These are phyloP conservation scores for Eutrema salsugineum DNA, from an alignment of 441 rosid species.

Conservation along the genomic window DNA sequence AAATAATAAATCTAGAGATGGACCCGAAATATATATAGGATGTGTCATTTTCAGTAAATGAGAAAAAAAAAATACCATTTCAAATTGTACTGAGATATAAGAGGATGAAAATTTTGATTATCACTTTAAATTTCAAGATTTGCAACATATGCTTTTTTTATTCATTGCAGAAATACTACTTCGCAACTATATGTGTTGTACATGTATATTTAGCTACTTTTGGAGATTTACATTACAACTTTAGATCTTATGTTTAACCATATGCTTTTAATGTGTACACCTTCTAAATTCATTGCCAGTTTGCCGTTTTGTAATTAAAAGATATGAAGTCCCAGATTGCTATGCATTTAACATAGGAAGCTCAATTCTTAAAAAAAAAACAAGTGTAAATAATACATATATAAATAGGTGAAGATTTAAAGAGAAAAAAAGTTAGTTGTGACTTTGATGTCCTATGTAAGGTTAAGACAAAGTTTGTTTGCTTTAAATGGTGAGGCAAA, in stretches of 20 bases:
- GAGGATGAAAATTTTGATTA: not conserved
- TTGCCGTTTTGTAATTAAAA: not conserved
- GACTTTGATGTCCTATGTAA: constrained; percentile 29
- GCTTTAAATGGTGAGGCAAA: constrained; percentile 28
- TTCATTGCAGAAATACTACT: not conserved
- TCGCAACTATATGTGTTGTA: not conserved
- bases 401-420: constrained; percentile 15
- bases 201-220: not conserved
- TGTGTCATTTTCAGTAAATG: constrained; percentile 14
- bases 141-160: not conserved
- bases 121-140: not conserved
- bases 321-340: not conserved
- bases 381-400: not conserved
- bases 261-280: too few species aligned
- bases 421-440: constrained; percentile 13
- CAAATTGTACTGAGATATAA: not conserved
- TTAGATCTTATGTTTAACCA: not conserved
- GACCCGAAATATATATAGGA: constrained; percentile 19
- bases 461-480: constrained; percentile 22
- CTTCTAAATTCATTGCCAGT: too few species aligned
- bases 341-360: not conserved
- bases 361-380: not conserved
- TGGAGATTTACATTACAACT: not conserved
- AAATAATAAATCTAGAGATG: constrained; percentile 29
- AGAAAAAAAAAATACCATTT: not conserved